Evolutionary conservation across 768 basidiomycete species (phyloP).

Genomic region (Coprinopsis marcescibilis): DNA sequence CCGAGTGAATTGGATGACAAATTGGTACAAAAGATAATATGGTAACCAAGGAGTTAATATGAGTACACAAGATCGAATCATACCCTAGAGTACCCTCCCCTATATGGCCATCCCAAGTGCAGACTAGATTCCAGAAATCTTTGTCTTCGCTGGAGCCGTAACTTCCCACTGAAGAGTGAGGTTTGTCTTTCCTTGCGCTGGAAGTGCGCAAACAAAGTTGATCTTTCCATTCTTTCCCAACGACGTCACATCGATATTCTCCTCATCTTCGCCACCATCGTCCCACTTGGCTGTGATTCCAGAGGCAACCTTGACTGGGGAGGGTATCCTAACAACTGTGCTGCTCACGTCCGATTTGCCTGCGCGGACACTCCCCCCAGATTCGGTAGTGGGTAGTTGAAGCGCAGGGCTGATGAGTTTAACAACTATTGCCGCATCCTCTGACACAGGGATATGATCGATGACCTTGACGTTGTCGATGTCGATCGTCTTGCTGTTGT

Average conservation of each 20-base stretch:
- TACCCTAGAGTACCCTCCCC: too few species aligned
- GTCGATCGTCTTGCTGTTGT: conserved; percentile 27
- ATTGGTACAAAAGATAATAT: too few species aligned
- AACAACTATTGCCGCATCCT: conserved; percentile 26
- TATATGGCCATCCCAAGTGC: too few species aligned
- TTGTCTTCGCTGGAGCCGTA: conserved; percentile 19
- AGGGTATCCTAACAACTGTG: conserved; percentile 1
- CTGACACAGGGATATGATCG: conserved; percentile 32
- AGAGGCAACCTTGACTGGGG: conserved; percentile 17
- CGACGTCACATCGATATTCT: conserved; percentile 15
- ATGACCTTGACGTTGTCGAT: conserved; percentile 25
- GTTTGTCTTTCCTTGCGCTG: conserved; percentile 25
- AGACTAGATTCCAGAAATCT: conserved; percentile 17
- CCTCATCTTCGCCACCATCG: conserved; percentile 20
- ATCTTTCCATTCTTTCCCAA: conserved; percentile 30
- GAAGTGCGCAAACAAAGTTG: conserved; percentile 23
- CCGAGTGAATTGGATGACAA: too few species aligned
- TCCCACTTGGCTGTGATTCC: conserved; percentile 29
- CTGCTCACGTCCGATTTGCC: neutral
- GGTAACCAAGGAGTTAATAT: too few species aligned
- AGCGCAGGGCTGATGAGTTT: conserved; percentile 26
- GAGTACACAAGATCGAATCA: too few species aligned
- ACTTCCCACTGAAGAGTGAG: conserved; percentile 31
- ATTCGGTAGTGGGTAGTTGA: conserved; percentile 7
- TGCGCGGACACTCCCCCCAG: neutral